Conservation (phyloP, 352 stramenopile species). For the Halophytophthora batemanensis region DNA sequence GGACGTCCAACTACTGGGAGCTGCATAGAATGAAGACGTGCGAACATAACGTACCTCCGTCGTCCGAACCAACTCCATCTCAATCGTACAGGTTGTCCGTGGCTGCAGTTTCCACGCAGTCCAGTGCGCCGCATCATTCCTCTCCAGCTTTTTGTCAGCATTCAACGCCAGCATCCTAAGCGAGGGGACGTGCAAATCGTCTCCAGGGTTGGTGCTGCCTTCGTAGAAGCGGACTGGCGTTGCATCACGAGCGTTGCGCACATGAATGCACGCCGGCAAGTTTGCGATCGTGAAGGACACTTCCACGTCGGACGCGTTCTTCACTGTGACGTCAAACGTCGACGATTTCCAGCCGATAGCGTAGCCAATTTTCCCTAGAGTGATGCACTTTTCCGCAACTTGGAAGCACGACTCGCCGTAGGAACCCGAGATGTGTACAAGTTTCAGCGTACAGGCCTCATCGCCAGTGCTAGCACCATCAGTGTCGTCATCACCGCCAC, state of each 20-base stretch:
- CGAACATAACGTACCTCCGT: slow-evolving; percentile 37
- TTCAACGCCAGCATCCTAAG: slow-evolving; percentile 42
- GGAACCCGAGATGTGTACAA: slow-evolving; percentile 50
- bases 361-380: slow-evolving; percentile 83
- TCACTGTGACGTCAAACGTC: slow-evolving; percentile 59
- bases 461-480: not conserved
- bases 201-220: slow-evolving; percentile 6
- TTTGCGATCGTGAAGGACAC: slow-evolving; percentile 61
- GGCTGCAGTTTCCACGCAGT: slow-evolving; percentile 54
- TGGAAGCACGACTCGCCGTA: slow-evolving; percentile 66
- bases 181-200: slow-evolving; percentile 27
- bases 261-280: slow-evolving; percentile 48
- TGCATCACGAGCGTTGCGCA: slow-evolving; percentile 38
- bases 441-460: slow-evolving; percentile 64
- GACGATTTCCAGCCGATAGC: slow-evolving; percentile 71
- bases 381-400: slow-evolving; percentile 48
- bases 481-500: not conserved
- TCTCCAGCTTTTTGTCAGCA: slow-evolving; percentile 20
- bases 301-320: slow-evolving; percentile 65
- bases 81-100: slow-evolving; percentile 40
- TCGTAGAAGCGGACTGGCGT: slow-evolving; percentile 24
- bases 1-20: slow-evolving; percentile 1
- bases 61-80: slow-evolving; percentile 68
- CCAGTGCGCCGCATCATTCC: slow-evolving; percentile 8
- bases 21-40: not conserved